Evolutionary conservation across 331 rosid species (phyloP).

Genomic region (Cydonia oblonga): DNA sequence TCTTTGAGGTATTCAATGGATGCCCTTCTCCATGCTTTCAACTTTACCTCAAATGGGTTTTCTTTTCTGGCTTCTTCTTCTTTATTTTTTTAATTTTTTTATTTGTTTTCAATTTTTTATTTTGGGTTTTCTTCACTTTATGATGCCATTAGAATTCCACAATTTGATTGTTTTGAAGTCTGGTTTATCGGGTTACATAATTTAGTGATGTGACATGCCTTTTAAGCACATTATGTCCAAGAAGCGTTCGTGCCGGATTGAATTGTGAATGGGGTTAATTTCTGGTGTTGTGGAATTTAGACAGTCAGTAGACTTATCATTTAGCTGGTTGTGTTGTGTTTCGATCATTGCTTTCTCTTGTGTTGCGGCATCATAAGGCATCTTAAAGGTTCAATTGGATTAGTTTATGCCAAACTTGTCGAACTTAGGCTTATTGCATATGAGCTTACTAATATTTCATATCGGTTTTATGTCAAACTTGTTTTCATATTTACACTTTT

Average conservation of each 20-base stretch:
- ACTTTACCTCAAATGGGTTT: background rate
- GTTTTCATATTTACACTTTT: too few species aligned
- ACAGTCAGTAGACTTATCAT: too few species aligned
- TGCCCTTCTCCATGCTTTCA: conserved; percentile 33
- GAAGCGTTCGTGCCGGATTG: background rate
- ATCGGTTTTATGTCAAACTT: too few species aligned
- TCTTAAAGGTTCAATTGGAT: background rate
- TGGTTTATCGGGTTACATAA: background rate
- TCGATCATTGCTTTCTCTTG: too few species aligned
- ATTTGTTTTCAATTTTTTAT: background rate
- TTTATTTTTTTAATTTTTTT: background rate
- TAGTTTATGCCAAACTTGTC: background rate
- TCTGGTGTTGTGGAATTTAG: too few species aligned
- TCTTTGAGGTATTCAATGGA: conserved; percentile 35
- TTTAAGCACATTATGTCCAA: background rate
- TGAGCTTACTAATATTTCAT: background rate
- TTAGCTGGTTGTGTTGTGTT: background rate
- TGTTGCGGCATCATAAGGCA: background rate
- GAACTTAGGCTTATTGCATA: background rate
- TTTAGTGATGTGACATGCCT: background rate
- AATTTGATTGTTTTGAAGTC: background rate
- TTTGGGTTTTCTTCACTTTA: background rate
- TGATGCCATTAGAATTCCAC: background rate
- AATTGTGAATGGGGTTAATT: background rate
- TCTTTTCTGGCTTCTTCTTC: background rate